Percentiles rank a stretch among this genome's conserved stretches.
Evolutionary conservation across 371 early-diverging fungal species (phyloP).

Genomic region (Synchytrium microbalum): DNA sequence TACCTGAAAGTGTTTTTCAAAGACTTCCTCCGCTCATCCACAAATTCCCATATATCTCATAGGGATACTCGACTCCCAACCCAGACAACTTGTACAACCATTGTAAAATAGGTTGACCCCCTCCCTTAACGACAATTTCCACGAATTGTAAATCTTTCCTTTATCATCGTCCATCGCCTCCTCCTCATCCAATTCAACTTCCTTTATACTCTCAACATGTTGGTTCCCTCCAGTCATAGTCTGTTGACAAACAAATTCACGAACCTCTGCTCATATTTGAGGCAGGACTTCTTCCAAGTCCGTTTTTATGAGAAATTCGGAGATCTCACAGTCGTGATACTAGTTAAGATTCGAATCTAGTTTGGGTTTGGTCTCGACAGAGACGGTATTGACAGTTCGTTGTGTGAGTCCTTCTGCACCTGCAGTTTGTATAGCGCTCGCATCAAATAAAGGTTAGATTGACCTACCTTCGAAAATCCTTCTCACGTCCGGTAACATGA

Average conservation of each 20-base stretch:
- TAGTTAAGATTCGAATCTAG: too few species aligned
- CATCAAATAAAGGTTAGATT: slow-evolving; percentile 71
- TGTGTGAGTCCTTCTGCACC: slow-evolving; percentile 49
- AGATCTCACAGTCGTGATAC: slow-evolving; percentile 8
- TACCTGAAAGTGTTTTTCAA: slow-evolving; percentile 87
- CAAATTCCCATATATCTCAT: slow-evolving; percentile 95
- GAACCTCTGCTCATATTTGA: slow-evolving; percentile 66
- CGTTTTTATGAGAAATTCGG: slow-evolving; percentile 56
- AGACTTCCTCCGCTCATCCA: slow-evolving; percentile 95
- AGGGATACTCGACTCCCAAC: slow-evolving; percentile 86
- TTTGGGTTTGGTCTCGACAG: background rate
- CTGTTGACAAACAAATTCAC: slow-evolving; percentile 83
- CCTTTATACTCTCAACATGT: slow-evolving; percentile 32
- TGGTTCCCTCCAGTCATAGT: slow-evolving; percentile 86
- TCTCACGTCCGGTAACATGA: slow-evolving; percentile 57
- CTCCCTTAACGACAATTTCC: slow-evolving; percentile 95
- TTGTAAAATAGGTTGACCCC: slow-evolving; percentile 97
- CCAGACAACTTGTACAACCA: slow-evolving; percentile 98
- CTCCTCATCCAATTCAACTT: slow-evolving; percentile 34
- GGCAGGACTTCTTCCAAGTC: slow-evolving; percentile 50
- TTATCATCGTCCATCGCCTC: slow-evolving; percentile 77
- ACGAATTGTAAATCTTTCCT: slow-evolving; percentile 91
- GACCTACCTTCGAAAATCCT: slow-evolving; percentile 62
- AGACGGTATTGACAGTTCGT: slow-evolving; percentile 4
- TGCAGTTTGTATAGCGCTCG: slow-evolving; percentile 46